Evolutionary conservation across 129 eudicot species (phyloP), one percentile per base, ranked within the genome.

Genomic region (Pulicaria dysenterica): DNA sequence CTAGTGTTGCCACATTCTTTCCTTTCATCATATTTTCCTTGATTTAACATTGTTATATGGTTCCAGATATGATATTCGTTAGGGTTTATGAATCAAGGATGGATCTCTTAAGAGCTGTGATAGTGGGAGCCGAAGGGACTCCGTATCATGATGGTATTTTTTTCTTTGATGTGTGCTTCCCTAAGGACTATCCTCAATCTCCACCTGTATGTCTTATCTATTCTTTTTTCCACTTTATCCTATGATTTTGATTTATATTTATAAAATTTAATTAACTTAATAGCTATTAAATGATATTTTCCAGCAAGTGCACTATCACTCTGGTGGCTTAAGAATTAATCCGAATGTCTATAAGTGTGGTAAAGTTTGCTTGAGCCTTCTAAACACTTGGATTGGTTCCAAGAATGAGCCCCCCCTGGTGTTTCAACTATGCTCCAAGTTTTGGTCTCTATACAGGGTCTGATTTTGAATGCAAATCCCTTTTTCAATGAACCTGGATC

Each of bases 101-200:
- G 92, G 98, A 92, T 80, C 88, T 92, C 5, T 79, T 92, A 79
- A 85, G 95, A 73, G 98, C 96, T 14, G 98, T 87, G 31, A 89
- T 92, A 66, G 61, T 83, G 11, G 96, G 96, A 70, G 92, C 95
- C 31, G 88, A 87, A 67, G 98, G 98, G 17, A 92, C 98, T n/a
- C 98, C 98, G 0, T 92, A 92, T 69, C 94, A 87, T 80, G 95
- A 92, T 45, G 98, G 98, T 19, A 87, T 92, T 46, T 92, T 81
- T 67, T 85, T 92, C 88, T 92, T 92, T 78, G 98, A 92, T 57
- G 82, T 85, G n/a, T 70, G 37, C 72, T 89, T 92, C 39, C 91
- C 95, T 13, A 40, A 59, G 66, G 67, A 38, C 59, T 92, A 92
- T 75, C 98, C 98, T 34, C 38, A 45, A 15, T 80, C 48, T 2